These are phyloP conservation scores for Plasmodium blacklocki DNA, from an alignment of 169 alveolate species.

Conservation along the genomic window DNA sequence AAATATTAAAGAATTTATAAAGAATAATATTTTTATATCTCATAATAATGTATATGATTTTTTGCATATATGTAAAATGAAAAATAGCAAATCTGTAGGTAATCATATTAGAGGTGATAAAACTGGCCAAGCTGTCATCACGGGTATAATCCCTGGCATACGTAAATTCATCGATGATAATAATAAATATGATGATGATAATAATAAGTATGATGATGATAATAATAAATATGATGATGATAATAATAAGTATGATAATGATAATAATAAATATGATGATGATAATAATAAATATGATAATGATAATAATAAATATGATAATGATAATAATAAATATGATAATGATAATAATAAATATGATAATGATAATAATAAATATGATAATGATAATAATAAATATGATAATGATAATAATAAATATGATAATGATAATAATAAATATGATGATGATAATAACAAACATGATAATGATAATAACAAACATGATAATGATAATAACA, in stretches of 20 bases:
- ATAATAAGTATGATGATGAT: too few species aligned
- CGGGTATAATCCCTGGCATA: neutral
- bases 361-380: neutral
- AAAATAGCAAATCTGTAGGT: too few species aligned
- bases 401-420: too few species aligned
- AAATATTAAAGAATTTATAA: conserved; percentile 43
- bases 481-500: neutral
- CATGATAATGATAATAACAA: neutral
- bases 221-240: too few species aligned
- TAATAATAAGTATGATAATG: too few species aligned
- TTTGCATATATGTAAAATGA: neutral
- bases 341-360: too few species aligned
- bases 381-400: neutral
- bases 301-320: too few species aligned
- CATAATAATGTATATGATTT: conserved; percentile 33
- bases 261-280: neutral
- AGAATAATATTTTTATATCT: conserved; percentile 57
- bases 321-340: too few species aligned
- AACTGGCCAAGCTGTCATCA: too few species aligned
- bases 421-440: neutral
- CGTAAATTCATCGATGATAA: too few species aligned
- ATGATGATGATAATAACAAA: neutral
- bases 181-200: too few species aligned
- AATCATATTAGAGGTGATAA: too few species aligned
- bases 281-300: neutral